Conservation (phyloP, 1,284 basidiomycete species). For the Ganoderma resinaceum region DNA sequence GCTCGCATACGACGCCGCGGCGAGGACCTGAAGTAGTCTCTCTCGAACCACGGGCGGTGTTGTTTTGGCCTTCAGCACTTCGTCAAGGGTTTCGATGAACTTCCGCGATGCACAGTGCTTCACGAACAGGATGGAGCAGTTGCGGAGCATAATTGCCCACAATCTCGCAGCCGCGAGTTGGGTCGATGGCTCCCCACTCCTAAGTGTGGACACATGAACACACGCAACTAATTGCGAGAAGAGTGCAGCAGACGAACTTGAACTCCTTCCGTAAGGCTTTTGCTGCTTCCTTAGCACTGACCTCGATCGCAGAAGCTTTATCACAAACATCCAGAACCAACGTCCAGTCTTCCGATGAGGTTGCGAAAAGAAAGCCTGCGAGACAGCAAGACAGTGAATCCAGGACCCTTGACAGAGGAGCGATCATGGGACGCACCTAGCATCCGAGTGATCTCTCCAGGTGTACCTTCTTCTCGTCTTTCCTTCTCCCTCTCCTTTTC, state of each 20-base stretch:
- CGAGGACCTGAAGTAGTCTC: conserved; percentile 73
- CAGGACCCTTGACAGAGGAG: not conserved
- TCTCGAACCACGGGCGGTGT: conserved; percentile 79
- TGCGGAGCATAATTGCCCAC: conserved; percentile 86
- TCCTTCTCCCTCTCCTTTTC: conserved; percentile 30
- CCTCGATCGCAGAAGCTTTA: conserved; percentile 68
- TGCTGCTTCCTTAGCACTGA: conserved; percentile 76
- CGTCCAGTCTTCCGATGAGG: conserved; percentile 79
- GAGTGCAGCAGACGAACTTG: conserved; percentile 55
- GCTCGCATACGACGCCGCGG: conserved; percentile 72
- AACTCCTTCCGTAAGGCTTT: conserved; percentile 78
- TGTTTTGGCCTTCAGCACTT: conserved; percentile 61
- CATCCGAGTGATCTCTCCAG: conserved; percentile 68
- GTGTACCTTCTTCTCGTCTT: conserved; percentile 50
- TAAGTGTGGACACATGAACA: conserved; percentile 34
- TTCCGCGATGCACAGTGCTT: conserved; percentile 75
- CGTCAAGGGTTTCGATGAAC: conserved; percentile 77
- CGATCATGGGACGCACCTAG: conserved; percentile 54
- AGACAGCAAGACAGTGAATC: not conserved
- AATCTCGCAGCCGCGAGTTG: conserved; percentile 76
- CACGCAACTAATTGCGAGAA: not conserved
- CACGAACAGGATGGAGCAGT: conserved; percentile 70
- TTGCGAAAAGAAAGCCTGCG: conserved; percentile 75
- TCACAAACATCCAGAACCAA: conserved; percentile 83
- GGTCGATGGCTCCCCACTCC: conserved; percentile 73